Conservation (phyloP, 805 yeast species). For the Ogataea trehalophila region DNA sequence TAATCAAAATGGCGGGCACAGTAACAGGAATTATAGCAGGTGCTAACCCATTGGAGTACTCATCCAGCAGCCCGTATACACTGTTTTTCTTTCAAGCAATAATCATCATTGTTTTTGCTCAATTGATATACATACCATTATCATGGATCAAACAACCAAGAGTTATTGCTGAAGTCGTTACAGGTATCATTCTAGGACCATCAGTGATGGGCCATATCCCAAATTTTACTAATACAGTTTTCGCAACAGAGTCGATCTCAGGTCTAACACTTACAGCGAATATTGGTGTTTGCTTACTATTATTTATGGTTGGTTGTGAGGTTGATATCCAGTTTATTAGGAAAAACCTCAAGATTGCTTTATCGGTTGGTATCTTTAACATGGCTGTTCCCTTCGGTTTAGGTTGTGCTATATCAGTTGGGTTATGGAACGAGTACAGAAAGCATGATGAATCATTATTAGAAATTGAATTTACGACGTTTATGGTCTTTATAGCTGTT, state of each 20-base stretch:
- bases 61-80: slow-evolving; percentile 56
- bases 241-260: slow-evolving; percentile 59
- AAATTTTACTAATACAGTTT: slow-evolving; percentile 56
- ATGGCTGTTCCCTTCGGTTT: slow-evolving; percentile 78
- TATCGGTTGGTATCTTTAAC: slow-evolving; percentile 63
- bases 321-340: slow-evolving; percentile 65
- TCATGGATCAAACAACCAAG: slow-evolving; percentile 65
- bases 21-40: slow-evolving; percentile 69
- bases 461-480: slow-evolving; percentile 59
- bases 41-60: slow-evolving; percentile 59
- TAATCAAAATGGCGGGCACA: background rate
- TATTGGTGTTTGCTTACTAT: slow-evolving; percentile 66
- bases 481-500: slow-evolving; percentile 75
- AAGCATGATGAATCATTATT: slow-evolving; percentile 30
- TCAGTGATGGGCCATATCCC: slow-evolving; percentile 71
- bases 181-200: slow-evolving; percentile 75
- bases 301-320: slow-evolving; percentile 76
- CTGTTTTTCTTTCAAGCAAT: slow-evolving; percentile 67
- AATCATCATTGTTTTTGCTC: slow-evolving; percentile 55
- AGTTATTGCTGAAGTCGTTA: slow-evolving; percentile 76
- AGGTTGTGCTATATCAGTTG: slow-evolving; percentile 68
- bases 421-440: slow-evolving; percentile 55
- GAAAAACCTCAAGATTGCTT: slow-evolving; percentile 55
- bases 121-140: slow-evolving; percentile 56
- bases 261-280: slow-evolving; percentile 66